phyloP scores from a whole-genome alignment of 106 monocot species.

The Phalaenopsis aphrodite region DNA sequence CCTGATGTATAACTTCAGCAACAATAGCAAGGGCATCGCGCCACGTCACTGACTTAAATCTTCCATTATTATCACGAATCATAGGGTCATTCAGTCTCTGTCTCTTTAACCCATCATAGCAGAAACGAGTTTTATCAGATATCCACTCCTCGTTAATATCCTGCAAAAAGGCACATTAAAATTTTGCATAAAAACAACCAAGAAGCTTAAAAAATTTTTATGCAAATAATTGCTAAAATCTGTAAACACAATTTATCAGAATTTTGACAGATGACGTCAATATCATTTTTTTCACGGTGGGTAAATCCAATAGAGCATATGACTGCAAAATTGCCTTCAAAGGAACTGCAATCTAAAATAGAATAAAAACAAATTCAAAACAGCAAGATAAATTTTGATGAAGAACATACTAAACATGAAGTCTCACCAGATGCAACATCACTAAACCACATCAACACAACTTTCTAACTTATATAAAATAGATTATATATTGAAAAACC shows the following conservation, averaged over 20 bases:
- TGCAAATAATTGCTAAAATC: background rate
- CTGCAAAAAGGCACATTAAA: slow-evolving; percentile 29
- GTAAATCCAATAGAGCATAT: background rate
- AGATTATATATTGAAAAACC: background rate
- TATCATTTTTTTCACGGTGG: background rate
- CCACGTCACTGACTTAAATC: slow-evolving; percentile 88
- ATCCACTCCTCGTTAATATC: slow-evolving; percentile 99
- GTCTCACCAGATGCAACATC: background rate
- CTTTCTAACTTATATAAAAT: background rate
- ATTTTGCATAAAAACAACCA: background rate
- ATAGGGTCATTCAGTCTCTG: slow-evolving; percentile 97
- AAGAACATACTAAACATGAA: background rate
- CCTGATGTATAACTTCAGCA: slow-evolving; percentile 81
- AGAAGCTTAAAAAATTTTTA: slow-evolving; percentile 4
- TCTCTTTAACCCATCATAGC: slow-evolving; percentile 94
- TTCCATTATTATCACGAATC: slow-evolving; percentile 94
- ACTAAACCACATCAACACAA: background rate
- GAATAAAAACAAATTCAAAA: background rate
- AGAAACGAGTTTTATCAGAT: slow-evolving; percentile 98
- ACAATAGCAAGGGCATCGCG: slow-evolving; percentile 86
- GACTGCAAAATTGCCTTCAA: background rate
- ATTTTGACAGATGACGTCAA: background rate
- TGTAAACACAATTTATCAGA: background rate
- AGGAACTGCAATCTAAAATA: background rate
- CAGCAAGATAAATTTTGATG: background rate